These are phyloP conservation scores for Clarireedia homoeocarpa DNA, from an alignment of 2,329 filamentous ascomycete genomes.

Conservation along the genomic window DNA sequence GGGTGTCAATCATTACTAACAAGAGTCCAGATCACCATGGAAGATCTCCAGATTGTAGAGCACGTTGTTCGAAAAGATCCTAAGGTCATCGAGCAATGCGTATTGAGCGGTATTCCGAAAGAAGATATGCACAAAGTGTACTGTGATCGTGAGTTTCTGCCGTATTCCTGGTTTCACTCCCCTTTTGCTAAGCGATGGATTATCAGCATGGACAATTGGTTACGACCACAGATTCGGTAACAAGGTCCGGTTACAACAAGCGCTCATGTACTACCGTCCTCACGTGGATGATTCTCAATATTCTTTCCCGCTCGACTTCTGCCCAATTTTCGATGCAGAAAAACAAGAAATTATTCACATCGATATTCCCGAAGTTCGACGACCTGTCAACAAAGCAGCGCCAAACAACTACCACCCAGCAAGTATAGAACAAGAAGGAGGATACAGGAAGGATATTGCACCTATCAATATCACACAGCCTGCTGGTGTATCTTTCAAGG, in stretches of 20 bases:
- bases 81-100: constrained; percentile 85
- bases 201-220: constrained; percentile 78
- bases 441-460: constrained; percentile 73
- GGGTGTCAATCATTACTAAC: constrained; percentile 12
- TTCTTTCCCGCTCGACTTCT: constrained; percentile 86
- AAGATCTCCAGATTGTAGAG: constrained; percentile 79
- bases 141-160: constrained; percentile 62
- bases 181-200: constrained; percentile 14
- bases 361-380: constrained; percentile 63
- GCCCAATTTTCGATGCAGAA: constrained; percentile 80
- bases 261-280: constrained; percentile 91
- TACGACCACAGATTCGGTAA: constrained; percentile 86
- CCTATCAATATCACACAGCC: constrained; percentile 83
- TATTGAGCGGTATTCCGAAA: constrained; percentile 68
- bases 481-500: constrained; percentile 78
- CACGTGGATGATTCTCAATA: constrained; percentile 83
- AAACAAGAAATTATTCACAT: constrained; percentile 55
- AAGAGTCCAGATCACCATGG: constrained; percentile 67
- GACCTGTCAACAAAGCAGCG: constrained; percentile 63
- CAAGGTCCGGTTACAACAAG: constrained; percentile 74
- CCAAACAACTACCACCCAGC: constrained; percentile 75
- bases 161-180: neutral
- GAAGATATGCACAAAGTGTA: constrained; percentile 93
- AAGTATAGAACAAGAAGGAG: constrained; percentile 63
- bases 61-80: constrained; percentile 66